Base-by-base conservation (phyloP, 1,139 yeast genomes). In the Lipomyces yarrowii region DNA sequence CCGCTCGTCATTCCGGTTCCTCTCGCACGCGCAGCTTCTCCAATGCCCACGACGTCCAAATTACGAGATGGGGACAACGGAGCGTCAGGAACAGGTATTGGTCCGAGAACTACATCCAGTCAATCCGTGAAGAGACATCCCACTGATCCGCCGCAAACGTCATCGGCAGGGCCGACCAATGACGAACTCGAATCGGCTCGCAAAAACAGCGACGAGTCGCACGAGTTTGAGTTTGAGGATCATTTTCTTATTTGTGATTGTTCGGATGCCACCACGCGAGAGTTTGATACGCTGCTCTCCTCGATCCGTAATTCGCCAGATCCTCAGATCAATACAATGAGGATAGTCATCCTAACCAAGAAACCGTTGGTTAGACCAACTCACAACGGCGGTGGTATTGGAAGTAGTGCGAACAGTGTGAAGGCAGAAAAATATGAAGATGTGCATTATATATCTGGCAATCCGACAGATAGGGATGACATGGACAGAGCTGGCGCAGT, bases 201-300 rank as follows among this genome's bases (percentile, higher is more conserved):
- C 23, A 32, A 52, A 3, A 23, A 52, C 42, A 32, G 39, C 15
- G 42, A 57, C 42, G 54, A 48, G 35, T n/a, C 61, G 32, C 57
- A 15, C 13, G 11, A 11, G 33, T 15, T 3, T 15, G 57, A 42
- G 18, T 39, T 57, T 21, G 23, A 42, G 15, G 55, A 52, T 32
- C 64, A 62, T 30, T 18, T 62, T 30, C 39, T 62, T 4, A 33
- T 62, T 30, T 62, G 64, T 55, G 64, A 62, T 26, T 62, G 64
- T 30, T 62, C 64, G 3, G 61, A 57, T 30, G 26, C 6, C 42
- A 57, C 64, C 7, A 52, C 64, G 21, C 61, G 64, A 15, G 58
- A 56, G 7, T 62, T 62, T 53, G 53, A 52, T 13, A 33, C 39
- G 21, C 51, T 62, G 15, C 23, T 62, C 7, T 37, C 59, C 1